These are phyloP conservation scores for Solanum pinnatisectum DNA, from an alignment of 257 asterid species.

Conservation along the genomic window DNA sequence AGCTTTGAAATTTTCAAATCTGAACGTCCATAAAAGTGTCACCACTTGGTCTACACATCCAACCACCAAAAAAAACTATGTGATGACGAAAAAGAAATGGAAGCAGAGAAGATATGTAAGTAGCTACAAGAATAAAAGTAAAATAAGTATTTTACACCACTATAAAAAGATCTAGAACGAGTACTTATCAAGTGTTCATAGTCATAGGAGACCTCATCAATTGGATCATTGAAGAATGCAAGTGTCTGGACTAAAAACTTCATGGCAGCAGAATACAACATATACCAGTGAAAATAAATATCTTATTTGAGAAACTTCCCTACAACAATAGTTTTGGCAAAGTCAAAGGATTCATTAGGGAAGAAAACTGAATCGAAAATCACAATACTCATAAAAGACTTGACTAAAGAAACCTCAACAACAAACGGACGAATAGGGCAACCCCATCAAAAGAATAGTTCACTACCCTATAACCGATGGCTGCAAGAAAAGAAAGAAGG, in stretches of 20 bases:
- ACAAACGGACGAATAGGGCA: background rate
- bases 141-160: background rate
- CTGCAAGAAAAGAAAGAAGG: no score
- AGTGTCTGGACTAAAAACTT: background rate
- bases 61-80: background rate
- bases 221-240: background rate
- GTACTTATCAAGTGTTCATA: background rate
- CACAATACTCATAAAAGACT: no score
- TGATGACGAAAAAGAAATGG: background rate
- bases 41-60: background rate
- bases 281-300: background rate
- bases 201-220: background rate
- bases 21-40: background rate
- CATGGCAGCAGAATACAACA: background rate
- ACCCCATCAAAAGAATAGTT: background rate
- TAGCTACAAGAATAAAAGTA: background rate
- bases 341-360: background rate
- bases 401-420: background rate
- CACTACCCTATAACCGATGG: no score
- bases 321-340: background rate
- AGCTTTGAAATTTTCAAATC: background rate
- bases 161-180: background rate
- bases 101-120: background rate
- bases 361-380: no score
- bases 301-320: background rate